Evolutionary conservation across 2,329 filamentous ascomycete genomes (phyloP), one percentile per base, ranked within the genome.

Genomic region (Fonsecaea pedrosoi): DNA sequence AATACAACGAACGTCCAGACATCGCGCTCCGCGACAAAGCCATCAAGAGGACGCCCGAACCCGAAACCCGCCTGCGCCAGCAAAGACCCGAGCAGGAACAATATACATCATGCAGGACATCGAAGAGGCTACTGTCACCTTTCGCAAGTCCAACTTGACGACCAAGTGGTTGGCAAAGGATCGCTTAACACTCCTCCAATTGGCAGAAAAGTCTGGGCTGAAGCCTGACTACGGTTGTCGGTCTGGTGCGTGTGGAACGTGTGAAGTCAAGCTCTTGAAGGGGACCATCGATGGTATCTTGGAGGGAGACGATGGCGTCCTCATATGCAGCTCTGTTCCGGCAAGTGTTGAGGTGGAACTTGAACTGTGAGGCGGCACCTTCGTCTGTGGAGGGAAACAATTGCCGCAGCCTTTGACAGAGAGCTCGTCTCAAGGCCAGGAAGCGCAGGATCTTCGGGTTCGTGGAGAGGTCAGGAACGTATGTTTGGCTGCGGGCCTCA

Each of bases 161-260:
- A 66, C 66, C 42, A 71, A 69, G 40, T 71, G 69, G 69, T 42
- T 65, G 15, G 60, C 68, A 13, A 71, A 71, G 37, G 68, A 70
- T 30, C 65, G 68, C 34, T 48, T 70, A 13, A 59, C 69, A 3
- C 60, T 71, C 12, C 66, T 71, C 15, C 65, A 71, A 40, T 63
- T 71, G 9, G 69, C 69, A 25, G 69, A 71, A 48, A 69, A 66
- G 59, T 67, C 66, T 12, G 69, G 69, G 8, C 32, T 71, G 55
- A 70, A 55, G 13, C 69, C 69, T 15, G 68, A 70, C 30, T 71
- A 66, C 54, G 69, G 69, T 37, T 71, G 69, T 50, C 62, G 69
- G 5, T 70, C 65, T 34, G 69, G 69, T 13, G 64, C 60, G 15
- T 71, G 69, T 50, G 68, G 69, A 4, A 70, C 69, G 13, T 71